A percentile compares a stretch with the other conserved stretches of the same genome.
These are phyloP conservation scores for Picea sitchensis DNA, from an alignment of 75 land plant species.

Conservation along the genomic window DNA sequence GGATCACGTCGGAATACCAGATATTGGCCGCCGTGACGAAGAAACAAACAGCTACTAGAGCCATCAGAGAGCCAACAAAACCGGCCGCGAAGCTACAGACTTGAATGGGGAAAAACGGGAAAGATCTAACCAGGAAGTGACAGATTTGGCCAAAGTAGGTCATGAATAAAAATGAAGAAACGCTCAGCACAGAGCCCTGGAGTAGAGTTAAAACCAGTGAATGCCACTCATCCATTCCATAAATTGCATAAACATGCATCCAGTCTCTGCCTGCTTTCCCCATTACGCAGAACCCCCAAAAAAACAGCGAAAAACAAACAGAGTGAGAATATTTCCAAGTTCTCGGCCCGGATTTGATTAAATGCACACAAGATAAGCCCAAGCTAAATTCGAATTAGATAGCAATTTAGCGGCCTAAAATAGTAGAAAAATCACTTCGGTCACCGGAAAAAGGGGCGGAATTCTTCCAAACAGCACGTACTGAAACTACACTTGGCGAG, in stretches of 20 bases:
- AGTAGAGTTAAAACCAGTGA: conserved; percentile 33
- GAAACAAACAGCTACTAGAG: conserved; percentile 43
- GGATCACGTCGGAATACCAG: conserved; percentile 40
- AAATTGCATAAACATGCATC: conserved; percentile 56
- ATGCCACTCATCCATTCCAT: conserved; percentile 51
- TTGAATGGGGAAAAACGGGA: conserved; percentile 8
- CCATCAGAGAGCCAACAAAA: conserved; percentile 37
- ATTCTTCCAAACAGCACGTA: no score
- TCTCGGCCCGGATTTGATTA: no score
- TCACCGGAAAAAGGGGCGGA: no score
- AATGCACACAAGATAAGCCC: no score
- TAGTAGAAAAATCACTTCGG: not conserved
- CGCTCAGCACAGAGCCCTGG: conserved; percentile 31
- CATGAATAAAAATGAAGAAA: conserved; percentile 29
- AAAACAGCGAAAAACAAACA: not conserved
- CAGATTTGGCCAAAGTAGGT: conserved; percentile 30
- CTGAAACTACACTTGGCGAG: no score
- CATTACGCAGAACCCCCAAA: conserved; percentile 14
- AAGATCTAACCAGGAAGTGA: conserved; percentile 13
- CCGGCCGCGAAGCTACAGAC: conserved; percentile 46
- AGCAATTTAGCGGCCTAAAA: not conserved
- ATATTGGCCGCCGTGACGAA: conserved; percentile 51
- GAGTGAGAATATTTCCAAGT: no score
- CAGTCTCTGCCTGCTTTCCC: conserved; percentile 47
- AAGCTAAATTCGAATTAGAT: no score